phyloP scores from a whole-genome alignment of 2,329 filamentous ascomycete species.

The Emmonsiellopsis sp. region DNA sequence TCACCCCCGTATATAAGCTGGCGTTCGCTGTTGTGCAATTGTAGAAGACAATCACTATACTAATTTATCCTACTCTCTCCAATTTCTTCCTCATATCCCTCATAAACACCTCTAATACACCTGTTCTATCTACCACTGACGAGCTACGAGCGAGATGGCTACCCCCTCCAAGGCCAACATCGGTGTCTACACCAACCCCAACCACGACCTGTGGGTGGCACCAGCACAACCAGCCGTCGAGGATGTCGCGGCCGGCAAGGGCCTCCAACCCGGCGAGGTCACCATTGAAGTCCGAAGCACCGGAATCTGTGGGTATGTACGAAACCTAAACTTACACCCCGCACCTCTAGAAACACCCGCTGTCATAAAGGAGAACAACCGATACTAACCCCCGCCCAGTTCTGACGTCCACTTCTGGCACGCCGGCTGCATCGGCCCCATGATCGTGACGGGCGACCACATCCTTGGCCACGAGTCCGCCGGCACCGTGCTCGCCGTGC shows the following conservation, averaged over 20 bases:
- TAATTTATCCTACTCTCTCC: too few species aligned
- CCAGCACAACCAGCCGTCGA: slow-evolving; percentile 68
- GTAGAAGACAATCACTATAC: too few species aligned
- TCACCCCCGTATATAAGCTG: too few species aligned
- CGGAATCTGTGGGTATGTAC: slow-evolving; percentile 77
- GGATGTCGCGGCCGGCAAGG: slow-evolving; percentile 56
- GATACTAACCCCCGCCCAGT: slow-evolving; percentile 33
- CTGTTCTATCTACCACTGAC: not conserved
- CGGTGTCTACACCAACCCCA: slow-evolving; percentile 89
- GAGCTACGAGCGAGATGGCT: not conserved
- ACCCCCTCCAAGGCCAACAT: slow-evolving; percentile 64
- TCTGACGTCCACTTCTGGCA: slow-evolving; percentile 98
- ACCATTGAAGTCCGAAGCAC: slow-evolving; percentile 85
- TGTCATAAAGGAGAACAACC: not conserved
- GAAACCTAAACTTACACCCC: not conserved
- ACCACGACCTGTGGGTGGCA: slow-evolving; percentile 82
- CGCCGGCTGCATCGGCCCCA: slow-evolving; percentile 86
- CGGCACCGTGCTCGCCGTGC: slow-evolving; percentile 61
- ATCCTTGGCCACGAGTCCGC: slow-evolving; percentile 94
- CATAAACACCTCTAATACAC: too few species aligned
- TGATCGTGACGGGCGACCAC: slow-evolving; percentile 82
- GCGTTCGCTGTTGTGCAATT: too few species aligned
- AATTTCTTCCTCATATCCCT: too few species aligned
- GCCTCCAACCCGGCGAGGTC: slow-evolving; percentile 71
- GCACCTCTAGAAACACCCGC: not conserved